These are phyloP conservation scores for Zanthoxylum bungeanum DNA, from an alignment of 345 rosid genomes.

Conservation along the genomic window DNA sequence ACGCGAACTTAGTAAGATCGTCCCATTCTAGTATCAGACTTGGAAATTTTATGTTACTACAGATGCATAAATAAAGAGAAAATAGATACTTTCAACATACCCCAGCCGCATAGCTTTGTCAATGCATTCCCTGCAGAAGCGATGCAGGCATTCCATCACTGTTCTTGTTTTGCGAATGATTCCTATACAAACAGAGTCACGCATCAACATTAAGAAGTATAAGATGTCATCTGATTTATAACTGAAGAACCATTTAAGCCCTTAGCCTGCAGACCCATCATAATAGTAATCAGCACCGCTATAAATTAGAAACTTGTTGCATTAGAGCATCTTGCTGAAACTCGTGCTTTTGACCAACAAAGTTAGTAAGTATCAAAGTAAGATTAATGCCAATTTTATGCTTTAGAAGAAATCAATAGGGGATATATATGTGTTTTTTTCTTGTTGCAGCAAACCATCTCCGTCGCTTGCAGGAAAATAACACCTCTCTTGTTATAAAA, in stretches of 20 bases:
- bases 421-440: not conserved
- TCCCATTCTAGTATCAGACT: slow-evolving; percentile 5
- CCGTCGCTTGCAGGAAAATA: not conserved
- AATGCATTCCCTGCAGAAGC: slow-evolving; percentile 85
- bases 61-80: slow-evolving; percentile 5
- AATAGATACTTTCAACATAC: slow-evolving; percentile 31
- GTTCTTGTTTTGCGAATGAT: slow-evolving; percentile 83
- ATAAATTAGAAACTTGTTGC: not conserved
- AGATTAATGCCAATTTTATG: not conserved
- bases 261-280: not conserved
- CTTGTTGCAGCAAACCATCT: not conserved
- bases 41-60: slow-evolving; percentile 9
- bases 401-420: not conserved
- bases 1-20: slow-evolving; percentile 3
- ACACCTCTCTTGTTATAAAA: not conserved
- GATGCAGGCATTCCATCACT: slow-evolving; percentile 84
- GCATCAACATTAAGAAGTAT: not conserved
- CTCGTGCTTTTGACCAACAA: not conserved
- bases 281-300: not conserved
- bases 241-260: not conserved
- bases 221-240: not conserved
- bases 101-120: slow-evolving; percentile 84
- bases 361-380: not conserved
- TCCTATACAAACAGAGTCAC: slow-evolving; percentile 34
- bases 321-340: not conserved